These are phyloP conservation scores for Chytriomyces sp. DNA, from an alignment of 192 early-diverging fungal species.

Conservation along the genomic window DNA sequence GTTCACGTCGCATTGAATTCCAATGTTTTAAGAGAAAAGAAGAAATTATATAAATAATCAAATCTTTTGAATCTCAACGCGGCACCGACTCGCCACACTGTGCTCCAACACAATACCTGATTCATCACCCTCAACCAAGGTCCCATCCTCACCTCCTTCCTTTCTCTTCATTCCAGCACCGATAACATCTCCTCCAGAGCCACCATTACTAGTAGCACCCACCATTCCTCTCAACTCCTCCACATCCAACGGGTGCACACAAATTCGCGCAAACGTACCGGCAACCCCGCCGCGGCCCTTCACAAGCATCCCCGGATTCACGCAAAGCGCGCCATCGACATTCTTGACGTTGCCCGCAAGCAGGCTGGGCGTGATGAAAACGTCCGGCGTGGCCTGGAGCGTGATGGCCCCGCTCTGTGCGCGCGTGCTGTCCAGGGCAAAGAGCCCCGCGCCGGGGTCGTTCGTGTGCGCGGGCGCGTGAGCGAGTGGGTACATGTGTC, in stretches of 20 bases:
- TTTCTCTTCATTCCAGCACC: constrained; percentile 18
- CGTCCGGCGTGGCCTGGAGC: constrained; percentile 74
- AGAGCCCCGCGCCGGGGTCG: constrained; percentile 30
- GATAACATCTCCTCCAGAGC: neutral
- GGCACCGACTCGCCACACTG: constrained; percentile 33
- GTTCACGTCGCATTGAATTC: too few species aligned
- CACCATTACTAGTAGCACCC: neutral
- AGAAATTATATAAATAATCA: constrained; percentile 15
- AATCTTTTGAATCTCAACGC: constrained; percentile 46
- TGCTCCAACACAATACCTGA: constrained; percentile 34
- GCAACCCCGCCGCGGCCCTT: constrained; percentile 78
- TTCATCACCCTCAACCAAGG: constrained; percentile 13
- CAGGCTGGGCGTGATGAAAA: constrained; percentile 76
- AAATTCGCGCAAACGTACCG: constrained; percentile 66
- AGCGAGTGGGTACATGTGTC: constrained; percentile 84
- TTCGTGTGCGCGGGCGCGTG: constrained; percentile 35
- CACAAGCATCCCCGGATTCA: constrained; percentile 82
- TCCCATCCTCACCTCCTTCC: constrained; percentile 29
- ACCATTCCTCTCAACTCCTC: constrained; percentile 19
- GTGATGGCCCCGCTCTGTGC: constrained; percentile 44
- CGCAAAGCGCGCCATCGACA: constrained; percentile 73
- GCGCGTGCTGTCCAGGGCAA: constrained; percentile 39
- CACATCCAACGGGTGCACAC: constrained; percentile 64
- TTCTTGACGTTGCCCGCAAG: constrained; percentile 65
- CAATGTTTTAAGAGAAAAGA: constrained; percentile 19